Evolutionary conservation across 805 yeast genomes (phyloP), one percentile per base, ranked within the genome.

Genomic region (Monosporozyma unispora): DNA sequence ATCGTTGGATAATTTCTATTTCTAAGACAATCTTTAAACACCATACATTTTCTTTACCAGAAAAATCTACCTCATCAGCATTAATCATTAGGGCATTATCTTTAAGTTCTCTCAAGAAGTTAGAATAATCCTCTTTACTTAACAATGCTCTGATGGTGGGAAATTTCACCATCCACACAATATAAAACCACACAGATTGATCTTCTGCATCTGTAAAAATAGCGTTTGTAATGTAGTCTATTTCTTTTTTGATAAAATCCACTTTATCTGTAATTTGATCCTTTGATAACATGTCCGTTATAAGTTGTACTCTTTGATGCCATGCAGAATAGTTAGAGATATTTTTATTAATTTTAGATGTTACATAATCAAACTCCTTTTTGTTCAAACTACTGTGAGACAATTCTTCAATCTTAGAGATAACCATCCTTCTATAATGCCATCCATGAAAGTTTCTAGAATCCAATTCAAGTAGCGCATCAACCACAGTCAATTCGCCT

Each of bases 321-420:
- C 96, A 89, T 5, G 99, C 98, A 2, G 96, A 87, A 60, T 84
- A 93, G 66, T 93, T 93, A 37, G 96, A 86, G 50, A 90, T 87
- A 65, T 93, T 86, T 49, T 74, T 76, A 58, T 84, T 85, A 57
- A 93, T 88, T 70, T 82, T 84, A 46, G 70, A 67, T 0, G 91
- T 84, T 1, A 97, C 88, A 66, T 80, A 91, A 23, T 76, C 75
- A 57, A 88, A 81, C 65, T 91, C 98, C 4, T 67, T 54, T 35
- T 59, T 48, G n/a, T 69, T 67, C 54, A 64, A 61, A 46, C 62
- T 70, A 18, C 54, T 45, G 0, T 61, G 63, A 0, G 62, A 55
- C 9, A 54, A 31, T 8, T 47, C 37, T 45, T 64, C 62, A 4
- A 64, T 41, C 3, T 52, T 55, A 33, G 67, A 71, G 4, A 87